A percentile compares a stretch with the other conserved stretches of the same genome.
These are phyloP conservation scores for Venustampulla echinocandica DNA, from an alignment of 495 filamentous ascomycete genomes.

Conservation along the genomic window DNA sequence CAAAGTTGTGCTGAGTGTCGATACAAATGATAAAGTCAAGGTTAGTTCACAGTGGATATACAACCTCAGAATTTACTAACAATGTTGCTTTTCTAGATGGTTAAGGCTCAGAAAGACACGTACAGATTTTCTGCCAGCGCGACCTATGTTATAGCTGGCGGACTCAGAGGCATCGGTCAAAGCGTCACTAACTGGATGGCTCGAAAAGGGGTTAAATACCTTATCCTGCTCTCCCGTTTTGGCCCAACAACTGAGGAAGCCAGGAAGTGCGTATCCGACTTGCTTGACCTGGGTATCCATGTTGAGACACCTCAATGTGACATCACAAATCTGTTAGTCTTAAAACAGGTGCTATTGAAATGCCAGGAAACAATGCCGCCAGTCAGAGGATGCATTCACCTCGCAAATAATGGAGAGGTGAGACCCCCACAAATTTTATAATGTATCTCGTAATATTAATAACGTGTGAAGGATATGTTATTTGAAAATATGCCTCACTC, in stretches of 20 bases:
- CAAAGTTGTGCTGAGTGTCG: too few species aligned
- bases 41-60: too few species aligned
- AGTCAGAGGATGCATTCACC: neutral
- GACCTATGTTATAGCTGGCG: constrained; percentile 48
- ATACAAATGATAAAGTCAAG: too few species aligned
- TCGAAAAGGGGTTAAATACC: constrained; percentile 19
- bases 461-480: neutral
- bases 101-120: too few species aligned
- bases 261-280: neutral
- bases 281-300: neutral
- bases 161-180: constrained; percentile 43
- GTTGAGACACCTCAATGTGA: neutral
- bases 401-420: too few species aligned
- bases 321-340: neutral
- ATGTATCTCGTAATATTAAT: too few species aligned
- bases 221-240: neutral
- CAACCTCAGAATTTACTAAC: too few species aligned
- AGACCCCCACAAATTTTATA: too few species aligned
- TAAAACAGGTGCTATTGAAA: neutral
- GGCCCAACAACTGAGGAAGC: neutral
- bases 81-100: too few species aligned
- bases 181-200: constrained; percentile 43
- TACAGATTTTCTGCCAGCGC: constrained; percentile 26
- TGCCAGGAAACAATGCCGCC: neutral
- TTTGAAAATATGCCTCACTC: neutral